These are phyloP conservation scores for Trichophyton verrucosum DNA, from an alignment of 2,329 filamentous ascomycete genomes.

Conservation along the genomic window DNA sequence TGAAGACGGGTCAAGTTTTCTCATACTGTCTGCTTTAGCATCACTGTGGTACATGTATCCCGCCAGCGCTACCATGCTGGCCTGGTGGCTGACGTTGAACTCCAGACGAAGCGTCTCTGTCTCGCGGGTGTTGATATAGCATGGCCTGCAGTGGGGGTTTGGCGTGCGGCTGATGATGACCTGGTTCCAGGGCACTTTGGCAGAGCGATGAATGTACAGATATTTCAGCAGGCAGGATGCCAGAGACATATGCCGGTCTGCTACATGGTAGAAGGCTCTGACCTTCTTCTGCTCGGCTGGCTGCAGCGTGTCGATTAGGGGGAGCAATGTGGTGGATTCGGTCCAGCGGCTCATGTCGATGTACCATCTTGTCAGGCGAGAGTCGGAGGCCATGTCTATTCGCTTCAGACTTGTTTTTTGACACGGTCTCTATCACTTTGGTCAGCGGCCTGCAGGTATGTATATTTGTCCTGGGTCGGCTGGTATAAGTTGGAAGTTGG, in stretches of 20 bases:
- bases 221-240: constrained; percentile 51
- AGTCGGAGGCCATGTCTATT: no score
- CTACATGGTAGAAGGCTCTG: constrained; percentile 39
- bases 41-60: constrained; percentile 29
- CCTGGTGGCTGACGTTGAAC: constrained; percentile 55
- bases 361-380: constrained; percentile 29
- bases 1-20: constrained; percentile 7
- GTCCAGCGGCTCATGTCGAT: constrained; percentile 31
- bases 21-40: constrained; percentile 4
- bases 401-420: no score
- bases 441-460: no score
- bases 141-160: constrained; percentile 39
- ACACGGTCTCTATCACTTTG: no score
- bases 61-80: constrained; percentile 48
- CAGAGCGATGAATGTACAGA: constrained; percentile 43
- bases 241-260: constrained; percentile 49
- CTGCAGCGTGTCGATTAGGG: constrained; percentile 30
- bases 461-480: no score
- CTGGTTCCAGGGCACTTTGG: constrained; percentile 45
- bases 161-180: constrained; percentile 42
- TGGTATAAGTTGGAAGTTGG: no score
- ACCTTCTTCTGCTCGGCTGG: constrained; percentile 40
- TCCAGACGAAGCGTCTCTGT: constrained; percentile 32
- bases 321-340: constrained; percentile 21
- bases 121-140: constrained; percentile 32